Evolutionary conservation across 306 rosid genomes (phyloP), one percentile per base, ranked within the genome.

Genomic region (Urtica urens): DNA sequence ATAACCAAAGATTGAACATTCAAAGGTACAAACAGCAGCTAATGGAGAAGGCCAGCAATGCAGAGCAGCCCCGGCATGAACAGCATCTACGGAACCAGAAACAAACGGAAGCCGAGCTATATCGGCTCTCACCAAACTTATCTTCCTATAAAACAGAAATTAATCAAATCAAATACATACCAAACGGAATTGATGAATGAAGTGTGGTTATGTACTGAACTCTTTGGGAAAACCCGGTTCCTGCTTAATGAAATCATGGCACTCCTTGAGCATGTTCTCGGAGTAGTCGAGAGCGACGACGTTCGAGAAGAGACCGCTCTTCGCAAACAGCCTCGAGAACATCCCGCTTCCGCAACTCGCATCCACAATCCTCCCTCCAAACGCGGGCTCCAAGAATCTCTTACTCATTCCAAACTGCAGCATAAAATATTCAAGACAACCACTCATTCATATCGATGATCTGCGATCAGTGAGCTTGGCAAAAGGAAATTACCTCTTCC

Each of bases 31-130:
- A 67, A 90, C 97, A 66, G 77, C 95, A 18, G 82, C 58, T 48
- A 68, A 77, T 38, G 95, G 95, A 61, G 95, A 84, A 70, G 95
- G 97, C 97, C 97, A 81, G 62, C 97, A 90, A 45, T 90, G 95
- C 31, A 90, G 23, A 64, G 95, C 97, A 37, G 97, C 95, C 29
- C 97, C 97, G 30, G 95, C 94, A 58, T 84, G 97, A 67, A 90
- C 78, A 16, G 94, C 94, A 63, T 90, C 95, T 42, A 90, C 34
- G 57, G 95, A 90, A 67, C 80, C 64, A 43, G 97, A 77, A 57
- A 70, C 82, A 54, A 90, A 90, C 15, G 97, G 97, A 57, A 81
- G 95, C 70, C 95, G 74, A 41, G 95, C 62, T 33, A 90, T 84
- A 63, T 90, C 95, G 53, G 95, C 97, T 64, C 94, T 81, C 52